phyloP scores from a whole-genome alignment of 805 yeast species.

The Debaryomyces prosopidis region DNA sequence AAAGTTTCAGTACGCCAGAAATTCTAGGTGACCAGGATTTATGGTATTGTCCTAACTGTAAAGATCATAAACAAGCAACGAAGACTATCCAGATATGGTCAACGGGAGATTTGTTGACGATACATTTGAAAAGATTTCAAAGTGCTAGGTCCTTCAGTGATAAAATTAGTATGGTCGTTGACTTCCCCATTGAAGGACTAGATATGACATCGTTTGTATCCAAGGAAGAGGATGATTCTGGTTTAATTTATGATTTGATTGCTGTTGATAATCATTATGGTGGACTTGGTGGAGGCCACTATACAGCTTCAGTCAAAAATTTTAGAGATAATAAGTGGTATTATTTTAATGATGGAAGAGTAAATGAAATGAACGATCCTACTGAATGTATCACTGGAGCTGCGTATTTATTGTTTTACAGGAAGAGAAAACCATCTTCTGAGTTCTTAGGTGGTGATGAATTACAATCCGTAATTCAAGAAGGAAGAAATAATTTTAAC shows the following conservation, averaged over 20 bases:
- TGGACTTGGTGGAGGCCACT: constrained; percentile 96
- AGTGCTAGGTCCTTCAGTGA: constrained; percentile 83
- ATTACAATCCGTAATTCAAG: constrained; percentile 39
- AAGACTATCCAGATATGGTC: constrained; percentile 91
- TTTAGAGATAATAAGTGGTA: constrained; percentile 81
- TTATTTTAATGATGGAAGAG: constrained; percentile 84
- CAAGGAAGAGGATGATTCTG: constrained; percentile 22
- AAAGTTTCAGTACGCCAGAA: constrained; percentile 76
- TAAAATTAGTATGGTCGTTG: constrained; percentile 80
- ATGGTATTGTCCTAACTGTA: constrained; percentile 92
- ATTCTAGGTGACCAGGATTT: constrained; percentile 83
- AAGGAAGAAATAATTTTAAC: constrained; percentile 34
- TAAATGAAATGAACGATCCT: constrained; percentile 56
- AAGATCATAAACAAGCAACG: constrained; percentile 86
- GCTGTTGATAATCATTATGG: constrained; percentile 97
- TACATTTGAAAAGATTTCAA: constrained; percentile 89
- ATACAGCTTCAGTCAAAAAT: constrained; percentile 86
- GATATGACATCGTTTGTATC: constrained; percentile 66
- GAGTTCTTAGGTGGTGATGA: constrained; percentile 49
- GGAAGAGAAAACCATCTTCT: constrained; percentile 46
- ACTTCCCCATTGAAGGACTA: constrained; percentile 82
- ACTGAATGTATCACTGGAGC: constrained; percentile 66
- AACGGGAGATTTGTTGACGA: constrained; percentile 87
- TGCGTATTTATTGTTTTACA: constrained; percentile 85
- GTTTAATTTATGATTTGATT: constrained; percentile 71